Base-by-base conservation (phyloP, 257 asterid species). In the Fraxinus cuspidata region DNA sequence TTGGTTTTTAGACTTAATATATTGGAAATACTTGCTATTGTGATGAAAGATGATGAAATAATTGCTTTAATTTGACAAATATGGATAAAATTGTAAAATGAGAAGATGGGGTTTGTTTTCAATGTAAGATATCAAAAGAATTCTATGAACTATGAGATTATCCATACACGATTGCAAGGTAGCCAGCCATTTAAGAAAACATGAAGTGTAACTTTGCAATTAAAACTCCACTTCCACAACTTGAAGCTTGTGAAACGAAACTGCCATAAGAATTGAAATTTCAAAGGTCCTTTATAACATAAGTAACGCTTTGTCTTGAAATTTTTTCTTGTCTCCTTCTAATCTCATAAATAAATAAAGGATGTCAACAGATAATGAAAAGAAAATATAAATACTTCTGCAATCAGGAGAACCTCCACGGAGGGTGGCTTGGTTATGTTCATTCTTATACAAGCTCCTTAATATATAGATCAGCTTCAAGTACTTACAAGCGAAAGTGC, bases 321-420 rank as follows among this genome's bases (percentile, higher is more conserved):
- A 49, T n/a, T 47, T 51, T n/a, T 32, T 77, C 31, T n/a, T 38
- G 68, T 58, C 72, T 72, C 72, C 63, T 42, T 68, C 65, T 40
- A 10, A 10, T 40, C 16, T 40, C 49, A 10, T 40, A 40, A 2
- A 40, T 2, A 40, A 40, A 11, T 40, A 34, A 67, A 28, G 23
- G 69, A 71, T 67, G 58, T 58, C 28, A 58, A 21, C 5, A 4
- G 66, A 19, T 21, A 19, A 19, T 58, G 29, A 58, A 58, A 58
- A 58, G 66, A 5, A 8, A n/a, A 58, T 16, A 58, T 0, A 37
- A 37, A 37, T 58, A n/a, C 13, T 19, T 58, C 3, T 1, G 66
- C 66, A 21, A 21, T 58, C 29, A 58, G 66, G 21, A 58, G 44
- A 37, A 18, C 60, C 58, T 51, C 63, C 38, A 34, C 27, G 63